Evolutionary conservation across 2,329 filamentous ascomycete genomes (phyloP), one percentile per base, ranked within the genome.

Genomic region (Cryphonectria parasitica): DNA sequence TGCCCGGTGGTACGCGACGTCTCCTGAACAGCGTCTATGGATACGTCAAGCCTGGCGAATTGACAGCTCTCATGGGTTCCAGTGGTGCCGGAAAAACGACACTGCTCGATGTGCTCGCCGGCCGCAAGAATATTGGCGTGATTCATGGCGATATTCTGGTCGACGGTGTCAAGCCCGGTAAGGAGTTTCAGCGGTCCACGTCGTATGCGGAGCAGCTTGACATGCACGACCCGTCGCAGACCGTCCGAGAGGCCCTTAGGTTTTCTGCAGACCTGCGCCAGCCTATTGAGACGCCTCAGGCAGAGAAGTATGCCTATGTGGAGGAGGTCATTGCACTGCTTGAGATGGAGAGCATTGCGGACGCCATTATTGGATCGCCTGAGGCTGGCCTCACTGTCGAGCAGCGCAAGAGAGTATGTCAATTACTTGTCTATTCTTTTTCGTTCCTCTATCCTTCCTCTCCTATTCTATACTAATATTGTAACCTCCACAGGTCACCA

Each of bases 61-160:
- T 95, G 13, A 95, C 92, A 3, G 92, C 92, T 2, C 83, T 96
- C 1, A 94, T 96, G 91, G 93, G 93, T 54, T 90, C 91, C 8
- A 94, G 91, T 6, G 92, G 92, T n/a, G 94, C 93, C 5, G 94
- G 94, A 64, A 97, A 97, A 82, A 96, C 93, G 0, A 97, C 94
- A 0, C 83, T 97, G 0, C 83, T 97, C 2, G 92, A 97, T 76
- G 92, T 95, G 0, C 83, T 97, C 49, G 87, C 87, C 0, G 79
- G 84, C 0, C 82, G 88, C 52, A 89, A 89, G 80, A 89, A 88
- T 74, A 88, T 90, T 69, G 88, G 88, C 74, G 86, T 89, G 1
- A 87, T 90, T 54, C 75, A 78, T 0, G 88, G 88, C 54, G 85
- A 88, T 56, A 84, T 90, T 11, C 78, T 89, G 2, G 86, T 90